phyloP scores from a whole-genome alignment of 306 rosid species.

The Hylodesmum podocarpum region DNA sequence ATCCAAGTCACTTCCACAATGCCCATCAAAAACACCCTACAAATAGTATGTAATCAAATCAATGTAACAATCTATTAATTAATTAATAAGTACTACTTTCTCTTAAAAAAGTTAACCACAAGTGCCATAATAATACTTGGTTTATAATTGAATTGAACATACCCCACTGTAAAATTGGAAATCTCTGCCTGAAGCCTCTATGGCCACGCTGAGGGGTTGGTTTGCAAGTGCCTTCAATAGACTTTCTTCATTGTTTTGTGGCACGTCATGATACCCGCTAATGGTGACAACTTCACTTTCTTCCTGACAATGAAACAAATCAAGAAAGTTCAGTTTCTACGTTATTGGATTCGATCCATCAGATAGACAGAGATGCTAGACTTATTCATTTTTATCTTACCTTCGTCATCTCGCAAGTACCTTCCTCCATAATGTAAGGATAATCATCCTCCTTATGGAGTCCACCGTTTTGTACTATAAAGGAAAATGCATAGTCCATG shows the following conservation, averaged over 20 bases:
- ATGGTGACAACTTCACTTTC: slow-evolving; percentile 59
- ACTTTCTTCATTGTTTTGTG: slow-evolving; percentile 69
- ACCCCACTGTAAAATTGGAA: slow-evolving; percentile 95
- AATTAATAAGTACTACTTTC: neutral
- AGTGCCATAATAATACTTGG: neutral
- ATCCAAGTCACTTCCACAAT: slow-evolving; percentile 76
- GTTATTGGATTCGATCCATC: neutral
- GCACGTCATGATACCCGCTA: slow-evolving; percentile 78
- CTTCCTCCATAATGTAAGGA: slow-evolving; percentile 85
- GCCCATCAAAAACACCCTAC: slow-evolving; percentile 86
- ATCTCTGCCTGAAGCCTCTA: slow-evolving; percentile 82
- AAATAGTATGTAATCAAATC: neutral
- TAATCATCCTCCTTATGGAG: slow-evolving; percentile 68
- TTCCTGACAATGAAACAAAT: slow-evolving; percentile 45
- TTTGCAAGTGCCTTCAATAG: slow-evolving; percentile 85
- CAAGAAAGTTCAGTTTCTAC: neutral
- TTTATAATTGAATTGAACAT: slow-evolving; percentile 12
- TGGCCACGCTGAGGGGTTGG: slow-evolving; percentile 87
- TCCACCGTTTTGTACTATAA: slow-evolving; percentile 53
- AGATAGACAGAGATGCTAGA: neutral
- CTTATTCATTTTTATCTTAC: slow-evolving; percentile 25
- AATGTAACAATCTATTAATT: neutral
- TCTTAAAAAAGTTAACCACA: neutral
- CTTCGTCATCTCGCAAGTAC: slow-evolving; percentile 71
- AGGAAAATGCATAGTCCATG: slow-evolving; percentile 72